Evolutionary conservation across 768 basidiomycete species (phyloP).

Genomic region (Boletus coccyginus): DNA sequence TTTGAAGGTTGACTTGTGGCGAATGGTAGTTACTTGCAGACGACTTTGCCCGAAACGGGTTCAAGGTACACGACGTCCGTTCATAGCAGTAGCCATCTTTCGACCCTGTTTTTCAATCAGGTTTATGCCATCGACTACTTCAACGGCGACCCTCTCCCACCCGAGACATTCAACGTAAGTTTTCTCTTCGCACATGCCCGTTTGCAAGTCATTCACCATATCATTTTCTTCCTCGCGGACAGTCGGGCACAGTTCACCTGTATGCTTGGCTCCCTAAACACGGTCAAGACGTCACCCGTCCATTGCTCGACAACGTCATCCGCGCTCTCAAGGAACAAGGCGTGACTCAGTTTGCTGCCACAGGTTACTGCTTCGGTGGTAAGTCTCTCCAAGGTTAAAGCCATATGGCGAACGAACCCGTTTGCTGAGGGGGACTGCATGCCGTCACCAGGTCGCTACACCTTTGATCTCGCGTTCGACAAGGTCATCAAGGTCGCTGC

Average conservation of each 20-base stretch:
- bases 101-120: neutral
- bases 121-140: conserved; percentile 28
- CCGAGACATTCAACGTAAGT: conserved; percentile 15
- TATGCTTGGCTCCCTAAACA: conserved; percentile 43
- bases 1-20: neutral
- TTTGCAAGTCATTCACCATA: neutral
- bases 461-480: conserved; percentile 45
- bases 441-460: conserved; percentile 35
- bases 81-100: neutral
- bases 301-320: conserved; percentile 54
- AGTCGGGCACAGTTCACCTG: conserved; percentile 22
- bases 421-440: neutral
- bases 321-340: conserved; percentile 56
- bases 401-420: neutral
- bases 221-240: neutral
- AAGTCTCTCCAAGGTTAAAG: conserved; percentile 6
- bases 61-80: conserved; percentile 22
- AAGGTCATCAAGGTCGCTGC: conserved; percentile 37
- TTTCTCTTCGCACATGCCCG: no score
- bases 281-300: conserved; percentile 39
- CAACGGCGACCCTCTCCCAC: conserved; percentile 24
- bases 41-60: conserved; percentile 41
- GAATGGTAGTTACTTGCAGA: conserved; percentile 41
- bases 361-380: conserved; percentile 74
- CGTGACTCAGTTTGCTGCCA: conserved; percentile 54